Evolutionary conservation across 257 asterid species (phyloP).

Genomic region (Solanum pimpinellifolium): DNA sequence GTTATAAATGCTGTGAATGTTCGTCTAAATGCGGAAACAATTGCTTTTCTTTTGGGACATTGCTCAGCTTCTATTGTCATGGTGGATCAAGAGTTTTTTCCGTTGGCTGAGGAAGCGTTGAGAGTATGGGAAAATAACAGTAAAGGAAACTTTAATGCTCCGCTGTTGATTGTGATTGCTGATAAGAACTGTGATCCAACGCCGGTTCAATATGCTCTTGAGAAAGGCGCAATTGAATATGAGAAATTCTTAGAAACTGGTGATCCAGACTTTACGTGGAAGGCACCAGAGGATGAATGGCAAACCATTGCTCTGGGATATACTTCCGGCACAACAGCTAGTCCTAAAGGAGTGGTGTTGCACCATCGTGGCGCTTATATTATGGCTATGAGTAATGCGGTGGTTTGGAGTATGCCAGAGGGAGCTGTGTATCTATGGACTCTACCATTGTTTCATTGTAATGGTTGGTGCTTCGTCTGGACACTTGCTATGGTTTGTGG

Average conservation of each 20-base stretch:
- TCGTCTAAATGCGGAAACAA: slow-evolving; percentile 73
- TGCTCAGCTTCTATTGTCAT: slow-evolving; percentile 55
- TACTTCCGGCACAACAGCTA: slow-evolving; percentile 95
- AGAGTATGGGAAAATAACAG: slow-evolving; percentile 30
- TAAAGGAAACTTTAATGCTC: slow-evolving; percentile 36
- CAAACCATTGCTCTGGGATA: slow-evolving; percentile 83
- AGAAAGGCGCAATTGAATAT: slow-evolving; percentile 63
- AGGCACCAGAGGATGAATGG: slow-evolving; percentile 89
- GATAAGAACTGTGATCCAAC: slow-evolving; percentile 55
- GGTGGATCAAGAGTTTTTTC: slow-evolving; percentile 79
- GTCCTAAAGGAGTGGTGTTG: slow-evolving; percentile 96
- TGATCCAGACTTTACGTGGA: slow-evolving; percentile 62
- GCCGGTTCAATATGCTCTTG: slow-evolving; percentile 51
- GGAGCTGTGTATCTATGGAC: slow-evolving; percentile 88
- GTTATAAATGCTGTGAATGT: slow-evolving; percentile 78
- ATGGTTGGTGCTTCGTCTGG: slow-evolving; percentile 97
- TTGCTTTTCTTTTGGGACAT: slow-evolving; percentile 77
- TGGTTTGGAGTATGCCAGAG: slow-evolving; percentile 70
- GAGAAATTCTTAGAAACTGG: slow-evolving; percentile 77
- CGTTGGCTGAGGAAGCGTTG: slow-evolving; percentile 75
- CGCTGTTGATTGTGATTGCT: slow-evolving; percentile 57
- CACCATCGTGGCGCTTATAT: slow-evolving; percentile 96
- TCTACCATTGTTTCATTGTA: slow-evolving; percentile 88
- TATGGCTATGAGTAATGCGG: slow-evolving; percentile 65
- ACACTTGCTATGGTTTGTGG: slow-evolving; percentile 77